Percentiles rank a stretch among this genome's conserved stretches.
These are phyloP conservation scores for Tylopilus sp. DNA, from an alignment of 1,284 basidiomycete genomes.

Conservation along the genomic window DNA sequence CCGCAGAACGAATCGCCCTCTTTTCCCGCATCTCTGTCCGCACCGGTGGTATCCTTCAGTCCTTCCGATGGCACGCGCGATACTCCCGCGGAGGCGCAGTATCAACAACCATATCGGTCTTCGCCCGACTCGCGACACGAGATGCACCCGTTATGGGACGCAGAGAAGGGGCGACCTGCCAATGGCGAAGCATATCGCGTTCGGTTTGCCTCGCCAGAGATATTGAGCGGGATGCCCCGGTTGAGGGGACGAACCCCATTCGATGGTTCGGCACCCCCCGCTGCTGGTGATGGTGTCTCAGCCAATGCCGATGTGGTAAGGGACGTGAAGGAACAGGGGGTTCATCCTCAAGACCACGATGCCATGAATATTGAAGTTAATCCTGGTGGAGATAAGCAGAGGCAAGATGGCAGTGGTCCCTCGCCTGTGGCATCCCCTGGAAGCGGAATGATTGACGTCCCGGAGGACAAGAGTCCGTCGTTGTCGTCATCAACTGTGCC, in stretches of 20 bases:
- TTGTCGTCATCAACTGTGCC: background rate
- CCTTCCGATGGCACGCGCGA: constrained; percentile 21
- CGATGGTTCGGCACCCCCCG: constrained; percentile 4
- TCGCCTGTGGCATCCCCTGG: background rate
- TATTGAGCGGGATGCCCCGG: constrained; percentile 17
- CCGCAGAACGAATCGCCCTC: constrained; percentile 22
- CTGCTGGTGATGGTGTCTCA: background rate
- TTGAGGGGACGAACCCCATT: constrained; percentile 6
- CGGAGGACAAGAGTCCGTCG: background rate
- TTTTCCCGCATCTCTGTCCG: constrained; percentile 5
- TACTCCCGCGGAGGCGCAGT: constrained; percentile 27
- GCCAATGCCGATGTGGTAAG: background rate
- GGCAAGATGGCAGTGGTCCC: background rate
- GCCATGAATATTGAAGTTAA: constrained; percentile 27
- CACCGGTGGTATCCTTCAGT: constrained; percentile 4
- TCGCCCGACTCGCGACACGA: constrained; percentile 21
- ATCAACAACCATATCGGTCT: constrained; percentile 21
- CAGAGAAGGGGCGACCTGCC: constrained; percentile 13
- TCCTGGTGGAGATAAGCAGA: constrained; percentile 7
- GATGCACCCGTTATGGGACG: background rate
- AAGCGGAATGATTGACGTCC: background rate
- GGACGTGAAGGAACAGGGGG: background rate
- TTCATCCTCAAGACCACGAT: constrained; percentile 5
- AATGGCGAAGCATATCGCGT: constrained; percentile 27
- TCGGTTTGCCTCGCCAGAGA: constrained; percentile 31